A percentile compares a stretch with the other conserved stretches of the same genome.
phyloP scores from a whole-genome alignment of 2,329 filamentous ascomycete species.

The Balansia obtecta region DNA sequence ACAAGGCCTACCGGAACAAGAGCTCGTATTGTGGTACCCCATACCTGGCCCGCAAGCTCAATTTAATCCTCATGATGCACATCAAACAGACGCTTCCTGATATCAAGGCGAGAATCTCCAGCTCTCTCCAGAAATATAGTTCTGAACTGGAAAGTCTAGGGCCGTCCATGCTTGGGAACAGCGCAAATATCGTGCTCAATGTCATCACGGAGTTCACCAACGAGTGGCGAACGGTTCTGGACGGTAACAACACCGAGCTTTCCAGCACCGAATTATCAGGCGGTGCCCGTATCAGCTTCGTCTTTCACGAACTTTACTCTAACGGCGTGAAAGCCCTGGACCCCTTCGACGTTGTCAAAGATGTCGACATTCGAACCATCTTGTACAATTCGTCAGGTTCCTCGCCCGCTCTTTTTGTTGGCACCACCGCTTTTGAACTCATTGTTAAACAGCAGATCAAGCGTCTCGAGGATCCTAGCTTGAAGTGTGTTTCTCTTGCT shows the following conservation, averaged over 20 bases:
- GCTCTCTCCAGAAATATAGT: conserved; percentile 84
- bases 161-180: conserved; percentile 91
- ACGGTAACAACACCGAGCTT: conserved; percentile 92
- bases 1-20: conserved; percentile 98
- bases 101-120: conserved; percentile 94
- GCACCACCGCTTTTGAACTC: conserved; percentile 93
- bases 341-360: conserved; percentile 94
- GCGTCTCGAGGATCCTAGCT: conserved; percentile 84
- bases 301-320: conserved; percentile 96
- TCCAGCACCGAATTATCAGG: conserved; percentile 91
- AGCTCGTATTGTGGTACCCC: conserved; percentile 96
- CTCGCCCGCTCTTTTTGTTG: conserved; percentile 90
- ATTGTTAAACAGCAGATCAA: conserved; percentile 99
- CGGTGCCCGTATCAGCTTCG: conserved; percentile 95
- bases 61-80: conserved; percentile 99
- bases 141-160: conserved; percentile 72
- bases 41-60: conserved; percentile 91
- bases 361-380: conserved; percentile 92
- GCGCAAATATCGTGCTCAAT: conserved; percentile 90
- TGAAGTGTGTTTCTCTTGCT: conserved; percentile 94
- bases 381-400: conserved; percentile 99
- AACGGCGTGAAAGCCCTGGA: conserved; percentile 97
- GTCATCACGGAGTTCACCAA: conserved; percentile 99
- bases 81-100: conserved; percentile 99
- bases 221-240: conserved; percentile 90